Conservation (phyloP, 331 rosid genomes). For the Quercus tomentella region DNA sequence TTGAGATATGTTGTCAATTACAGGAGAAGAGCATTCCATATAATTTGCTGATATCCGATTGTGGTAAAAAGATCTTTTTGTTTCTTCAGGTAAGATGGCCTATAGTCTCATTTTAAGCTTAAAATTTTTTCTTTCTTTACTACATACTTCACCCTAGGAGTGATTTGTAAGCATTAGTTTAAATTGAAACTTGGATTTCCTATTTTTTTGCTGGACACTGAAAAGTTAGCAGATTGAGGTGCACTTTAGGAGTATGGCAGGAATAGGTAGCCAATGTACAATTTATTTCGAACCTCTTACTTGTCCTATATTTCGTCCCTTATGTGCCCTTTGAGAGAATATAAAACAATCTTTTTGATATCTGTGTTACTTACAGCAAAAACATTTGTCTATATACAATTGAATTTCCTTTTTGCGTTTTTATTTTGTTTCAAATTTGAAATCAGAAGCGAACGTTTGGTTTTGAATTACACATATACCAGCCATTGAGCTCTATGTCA, state of each 20-base stretch:
- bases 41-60: conserved; percentile 30
- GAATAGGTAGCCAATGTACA: not conserved
- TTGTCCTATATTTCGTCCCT: not conserved
- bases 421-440: not conserved
- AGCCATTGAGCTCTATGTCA: not conserved
- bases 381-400: not conserved
- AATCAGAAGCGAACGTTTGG: not conserved
- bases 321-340: not conserved
- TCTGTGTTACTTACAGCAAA: not conserved
- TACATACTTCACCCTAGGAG: not conserved
- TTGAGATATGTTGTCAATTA: conserved; percentile 27
- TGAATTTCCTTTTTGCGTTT: not conserved
- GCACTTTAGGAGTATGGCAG: not conserved
- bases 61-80: conserved; percentile 36
- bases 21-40: conserved; percentile 15
- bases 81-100: conserved; percentile 32
- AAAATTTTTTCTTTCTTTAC: not conserved
- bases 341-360: not conserved
- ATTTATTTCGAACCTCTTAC: not conserved
- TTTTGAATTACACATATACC: not conserved
- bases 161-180: not conserved
- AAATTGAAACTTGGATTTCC: not conserved
- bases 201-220: not conserved
- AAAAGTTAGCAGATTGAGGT: not conserved
- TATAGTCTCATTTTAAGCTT: not conserved